Base-by-base conservation (phyloP, 257 asterid genomes). In the Striga asiatica region DNA sequence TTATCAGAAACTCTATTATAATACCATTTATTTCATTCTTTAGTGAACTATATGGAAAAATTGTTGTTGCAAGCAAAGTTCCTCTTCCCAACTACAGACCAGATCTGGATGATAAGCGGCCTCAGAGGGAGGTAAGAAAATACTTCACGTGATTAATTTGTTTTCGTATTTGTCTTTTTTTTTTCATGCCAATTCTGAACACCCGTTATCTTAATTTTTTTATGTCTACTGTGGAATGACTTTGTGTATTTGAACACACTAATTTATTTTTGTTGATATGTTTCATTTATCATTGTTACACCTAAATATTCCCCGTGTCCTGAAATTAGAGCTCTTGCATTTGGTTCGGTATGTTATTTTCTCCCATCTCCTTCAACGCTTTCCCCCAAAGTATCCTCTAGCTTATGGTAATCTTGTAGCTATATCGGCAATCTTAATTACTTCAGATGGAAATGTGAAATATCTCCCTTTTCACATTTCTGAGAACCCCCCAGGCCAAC, bases 31-130 rank as follows among this genome's bases (percentile, higher is more conserved):
- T 61, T 52, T 49, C 62, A 43, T 29, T 65, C 16, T 61, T 32
- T 78, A 91, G 98, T 78, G 89, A 82, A 68, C 21, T 92, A 92
- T 73, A 64, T 72, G 22, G 55, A 71, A 92, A 82, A 73, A 89
- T 82, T 16, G 76, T 92, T 14, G 97, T 88, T 69, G 89, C 85
- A 56, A 92, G 98, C 78, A 92, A 88, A 81, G 79, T 68, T 38
- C 98, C 97, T 23, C 65, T 92, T 71, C 98, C 97, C 45, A 81
- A 81, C 81, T 92, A 92, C 61, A 79, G 98, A 61, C 88, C 83
- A 66, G 97, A 92, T 73, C 79, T 92, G 66, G 98, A 92, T 67
- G 94, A 84, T 68, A 92, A 84, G 74, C 95, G 98, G 37, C 98
- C 97, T 37, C 94, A 70, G 70, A 84, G 98, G 72, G 98, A 92